phyloP scores from a whole-genome alignment of 305 asterid genomes.

The Fraxinus greggii region DNA sequence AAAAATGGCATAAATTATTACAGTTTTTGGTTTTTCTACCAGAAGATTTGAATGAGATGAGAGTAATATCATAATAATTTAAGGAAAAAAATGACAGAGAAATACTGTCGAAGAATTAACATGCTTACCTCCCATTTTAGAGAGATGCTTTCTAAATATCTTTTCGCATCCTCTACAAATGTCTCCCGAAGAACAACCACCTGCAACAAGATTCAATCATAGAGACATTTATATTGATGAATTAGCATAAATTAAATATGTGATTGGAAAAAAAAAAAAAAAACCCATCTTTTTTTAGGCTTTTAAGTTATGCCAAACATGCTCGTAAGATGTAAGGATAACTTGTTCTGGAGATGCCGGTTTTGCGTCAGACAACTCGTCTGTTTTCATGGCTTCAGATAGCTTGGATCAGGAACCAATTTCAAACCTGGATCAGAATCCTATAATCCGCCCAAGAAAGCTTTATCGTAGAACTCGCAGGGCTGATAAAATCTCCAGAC shows the following conservation, averaged over 20 bases:
- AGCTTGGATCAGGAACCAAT: conserved; percentile 9
- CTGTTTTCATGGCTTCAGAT: conserved; percentile 20
- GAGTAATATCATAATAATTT: background rate
- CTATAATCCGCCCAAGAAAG: conserved; percentile 29
- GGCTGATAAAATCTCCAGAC: conserved; percentile 62
- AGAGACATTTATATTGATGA: background rate
- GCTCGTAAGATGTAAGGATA: background rate
- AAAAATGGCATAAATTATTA: background rate
- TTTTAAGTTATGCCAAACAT: background rate
- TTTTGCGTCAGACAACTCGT: conserved; percentile 20
- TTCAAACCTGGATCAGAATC: conserved; percentile 40
- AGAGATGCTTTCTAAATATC: conserved; percentile 84
- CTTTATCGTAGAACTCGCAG: conserved; percentile 65
- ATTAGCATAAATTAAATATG: too few relatives aligned
- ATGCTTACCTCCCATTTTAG: conserved; percentile 77
- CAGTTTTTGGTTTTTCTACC: background rate
- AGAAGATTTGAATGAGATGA: background rate
- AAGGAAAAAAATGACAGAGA: background rate
- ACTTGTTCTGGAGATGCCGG: conserved; percentile 46
- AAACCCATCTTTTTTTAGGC: background rate
- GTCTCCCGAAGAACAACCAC: conserved; percentile 86
- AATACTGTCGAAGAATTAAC: background rate
- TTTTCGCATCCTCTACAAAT: conserved; percentile 85
- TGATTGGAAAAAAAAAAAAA: background rate
- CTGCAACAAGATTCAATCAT: conserved; percentile 31